Base-by-base conservation (phyloP, 352 stramenopile species). In the Elongisporangium undulatum region DNA sequence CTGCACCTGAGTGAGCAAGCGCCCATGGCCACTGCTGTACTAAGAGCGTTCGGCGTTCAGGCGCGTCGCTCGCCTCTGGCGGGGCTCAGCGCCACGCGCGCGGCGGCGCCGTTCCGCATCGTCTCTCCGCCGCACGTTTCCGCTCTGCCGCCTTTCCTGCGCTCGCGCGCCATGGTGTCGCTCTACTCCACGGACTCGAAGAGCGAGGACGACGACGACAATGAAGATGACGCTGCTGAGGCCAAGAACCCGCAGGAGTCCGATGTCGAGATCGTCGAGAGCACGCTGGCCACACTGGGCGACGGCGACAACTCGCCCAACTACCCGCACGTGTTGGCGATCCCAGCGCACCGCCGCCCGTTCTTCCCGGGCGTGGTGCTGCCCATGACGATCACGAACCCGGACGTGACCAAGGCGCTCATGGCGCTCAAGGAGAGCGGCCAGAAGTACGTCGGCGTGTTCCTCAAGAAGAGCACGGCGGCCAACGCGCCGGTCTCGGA, bases 361-460 rank as follows among this genome's bases (percentile, higher is more conserved):
- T 90, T 95, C 48, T 95, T 95, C 64, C 85, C 85, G 0, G 85
- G 85, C 3, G 77, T 95, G 8, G 82, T 95, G 45, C 58, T 92
- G 23, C 85, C 85, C 52, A 91, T 95, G 85, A 93, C 82, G 17
- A 91, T 95, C 61, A 90, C 78, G 19, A 92, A 92, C 48, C 79
- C 83, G 2, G 79, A 93, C 5, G 79, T 96, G 19, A 96, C 95
- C 34, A 88, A 95, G 53, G 90, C 93, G 34, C 60, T 98, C 4
- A 77, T 97, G 61, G 82, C 89, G 26, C 75, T 98, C 4, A 87
- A 90, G 53, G 81, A 95, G 22, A 92, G 79, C 51, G 84, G 78
- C 1, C 81, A 92, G 68, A 89, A 92, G 41, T 98, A 98, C 62
- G 82, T 99, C 13, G 94, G 92, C 15, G 78, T 98, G 38, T 99